Conservation (phyloP, 495 filamentous ascomycete genomes). For the Penicillium roqueforti region DNA sequence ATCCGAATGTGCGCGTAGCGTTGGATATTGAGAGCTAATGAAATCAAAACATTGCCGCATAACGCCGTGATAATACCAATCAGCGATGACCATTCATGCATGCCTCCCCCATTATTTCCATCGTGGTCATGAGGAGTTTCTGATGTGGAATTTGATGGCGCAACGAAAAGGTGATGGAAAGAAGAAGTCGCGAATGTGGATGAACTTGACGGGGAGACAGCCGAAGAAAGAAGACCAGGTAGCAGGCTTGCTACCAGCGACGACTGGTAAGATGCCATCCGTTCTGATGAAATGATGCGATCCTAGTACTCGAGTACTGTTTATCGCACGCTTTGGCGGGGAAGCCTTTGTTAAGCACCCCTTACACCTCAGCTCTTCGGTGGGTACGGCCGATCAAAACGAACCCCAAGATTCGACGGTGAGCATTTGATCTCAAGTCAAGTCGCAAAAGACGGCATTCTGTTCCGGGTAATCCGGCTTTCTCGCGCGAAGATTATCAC, state of each 20-base stretch:
- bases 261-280: constrained; percentile 21
- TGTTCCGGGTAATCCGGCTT: background rate
- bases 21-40: constrained; percentile 92
- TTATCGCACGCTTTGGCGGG: background rate
- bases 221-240: constrained; percentile 25
- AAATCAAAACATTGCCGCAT: constrained; percentile 86
- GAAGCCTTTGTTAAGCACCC: constrained; percentile 9
- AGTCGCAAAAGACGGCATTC: constrained; percentile 15
- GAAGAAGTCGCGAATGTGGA: constrained; percentile 14
- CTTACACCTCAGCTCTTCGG: constrained; percentile 15
- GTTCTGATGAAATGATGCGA: constrained; percentile 1
- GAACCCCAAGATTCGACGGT: constrained; percentile 8
- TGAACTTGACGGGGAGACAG: constrained; percentile 22
- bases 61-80: constrained; percentile 95
- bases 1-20: constrained; percentile 90
- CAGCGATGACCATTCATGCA: constrained; percentile 81
- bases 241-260: constrained; percentile 26
- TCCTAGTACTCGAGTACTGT: background rate
- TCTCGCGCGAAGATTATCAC: background rate
- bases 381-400: constrained; percentile 11
- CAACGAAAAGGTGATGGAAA: constrained; percentile 10
- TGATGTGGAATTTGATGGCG: constrained; percentile 16
- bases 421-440: constrained; percentile 23
- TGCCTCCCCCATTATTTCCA: constrained; percentile 40
- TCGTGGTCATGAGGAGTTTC: constrained; percentile 20